Evolutionary conservation across 164 flowering plant species (phyloP), one percentile per base, ranked within the genome.

Genomic region (Stephania yunnanensis): DNA sequence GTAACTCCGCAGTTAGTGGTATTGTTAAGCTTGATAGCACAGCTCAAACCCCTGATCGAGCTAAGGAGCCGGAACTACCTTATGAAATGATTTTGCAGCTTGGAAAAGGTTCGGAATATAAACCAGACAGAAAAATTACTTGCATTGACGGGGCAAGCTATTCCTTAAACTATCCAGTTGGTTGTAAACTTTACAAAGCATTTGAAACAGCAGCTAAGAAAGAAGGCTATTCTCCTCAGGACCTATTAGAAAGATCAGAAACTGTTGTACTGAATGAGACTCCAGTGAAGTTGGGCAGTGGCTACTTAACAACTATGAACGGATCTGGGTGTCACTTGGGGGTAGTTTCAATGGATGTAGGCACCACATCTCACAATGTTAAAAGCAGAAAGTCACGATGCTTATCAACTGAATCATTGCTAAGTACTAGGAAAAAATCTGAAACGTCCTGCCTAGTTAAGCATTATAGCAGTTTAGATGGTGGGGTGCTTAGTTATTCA

Each of bases 151-250:
- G 73, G 42, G 58, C 76, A 10, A 70, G 66, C 36, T 46, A 76
- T 53, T 85, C 86, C 46, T 78, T 82, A 13, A 81, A 70, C 65
- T 87, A 85, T 78, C 83, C 88, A 70, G 82, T 87, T 77, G 92
- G 88, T 46, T 87, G 73, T 80, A 94, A 92, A 84, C 84, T 91
- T 72, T 85, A 83, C 75, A 95, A 92, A 84, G 95, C 88, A 71
- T 79, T 91, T 31, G 95, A 94, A 31, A 84, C 91, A 58, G 81
- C 88, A 74, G 88, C 85, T 82, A 71, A 72, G 30, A 83, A 82
- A 68, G 82, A 75, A 71, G 52, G 29, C 53, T 65, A 69, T 73
- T 73, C 30, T 72, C 76, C 80, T 69, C 81, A 84, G 82, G 70
- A 45, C 55, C 83, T 82, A 73, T 69, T 61, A 17, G 81, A 82